phyloP scores from a whole-genome alignment of 2,329 filamentous ascomycete genomes.

The Microascus cirrosus region DNA sequence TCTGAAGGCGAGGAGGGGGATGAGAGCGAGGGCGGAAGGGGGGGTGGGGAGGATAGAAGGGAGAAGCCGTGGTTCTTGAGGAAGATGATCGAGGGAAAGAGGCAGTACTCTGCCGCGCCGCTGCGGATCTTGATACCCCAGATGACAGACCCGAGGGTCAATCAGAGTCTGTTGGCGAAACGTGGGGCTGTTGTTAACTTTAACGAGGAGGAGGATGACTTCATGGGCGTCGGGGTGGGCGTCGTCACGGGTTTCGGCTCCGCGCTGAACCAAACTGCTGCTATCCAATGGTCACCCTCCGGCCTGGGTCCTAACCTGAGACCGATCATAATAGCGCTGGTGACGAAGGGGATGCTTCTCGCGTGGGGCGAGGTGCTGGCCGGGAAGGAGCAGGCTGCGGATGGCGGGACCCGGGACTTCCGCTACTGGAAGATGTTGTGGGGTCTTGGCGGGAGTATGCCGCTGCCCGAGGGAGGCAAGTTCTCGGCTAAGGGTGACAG shows the following conservation, averaged over 20 bases:
- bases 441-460: constrained; percentile 40
- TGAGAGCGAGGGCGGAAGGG: not conserved
- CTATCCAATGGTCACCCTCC: constrained; percentile 45
- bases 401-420: constrained; percentile 21
- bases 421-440: constrained; percentile 43
- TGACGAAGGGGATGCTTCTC: constrained; percentile 35
- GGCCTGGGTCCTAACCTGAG: constrained; percentile 43
- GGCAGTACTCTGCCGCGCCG: constrained; percentile 9
- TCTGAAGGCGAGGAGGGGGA: not conserved
- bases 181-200: constrained; percentile 7
- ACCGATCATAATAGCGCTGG: constrained; percentile 38
- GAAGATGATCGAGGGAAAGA: not conserved
- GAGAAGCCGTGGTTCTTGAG: constrained; percentile 3
- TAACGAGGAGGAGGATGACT: constrained; percentile 14
- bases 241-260: constrained; percentile 34
- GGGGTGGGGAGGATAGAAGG: not conserved
- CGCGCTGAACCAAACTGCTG: constrained; percentile 42
- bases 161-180: constrained; percentile 6
- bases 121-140: constrained; percentile 9
- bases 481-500: constrained; percentile 13
- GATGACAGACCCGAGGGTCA: constrained; percentile 5
- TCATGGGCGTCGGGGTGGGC: constrained; percentile 31
- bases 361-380: constrained; percentile 34
- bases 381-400: constrained; percentile 10
- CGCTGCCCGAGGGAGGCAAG: constrained; percentile 30